A percentile compares a stretch with the other conserved stretches of the same genome.
Evolutionary conservation across 202 grass and related monocot genomes (phyloP).

Genomic region (Dendrocalamus latiflorus): DNA sequence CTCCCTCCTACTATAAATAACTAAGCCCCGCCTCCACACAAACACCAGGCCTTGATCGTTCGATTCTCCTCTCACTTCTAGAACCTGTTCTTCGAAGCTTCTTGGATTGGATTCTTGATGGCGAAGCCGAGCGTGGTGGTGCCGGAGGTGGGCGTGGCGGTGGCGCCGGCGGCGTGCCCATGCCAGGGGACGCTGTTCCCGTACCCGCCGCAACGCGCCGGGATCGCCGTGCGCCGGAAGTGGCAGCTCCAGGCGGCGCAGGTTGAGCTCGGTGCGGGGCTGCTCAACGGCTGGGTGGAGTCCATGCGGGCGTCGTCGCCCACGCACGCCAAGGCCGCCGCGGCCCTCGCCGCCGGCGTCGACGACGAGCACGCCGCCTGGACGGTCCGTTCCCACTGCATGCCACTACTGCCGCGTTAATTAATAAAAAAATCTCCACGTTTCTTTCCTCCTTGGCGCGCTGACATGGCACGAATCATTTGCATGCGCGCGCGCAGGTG

Average conservation of each 20-base stretch:
- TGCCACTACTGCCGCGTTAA: background rate
- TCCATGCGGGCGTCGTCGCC: constrained; percentile 93
- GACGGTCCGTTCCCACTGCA: constrained; percentile 37
- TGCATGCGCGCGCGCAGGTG: constrained; percentile 15
- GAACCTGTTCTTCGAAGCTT: background rate
- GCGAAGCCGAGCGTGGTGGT: constrained; percentile 64
- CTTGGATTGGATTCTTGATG: constrained; percentile 10
- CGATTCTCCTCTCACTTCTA: background rate
- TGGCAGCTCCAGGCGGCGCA: constrained; percentile 37
- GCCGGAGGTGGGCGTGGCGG: constrained; percentile 54
- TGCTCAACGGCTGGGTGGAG: constrained; percentile 53
- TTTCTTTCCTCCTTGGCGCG: background rate
- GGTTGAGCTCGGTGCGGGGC: constrained; percentile 33
- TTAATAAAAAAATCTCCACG: background rate
- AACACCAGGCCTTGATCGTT: background rate
- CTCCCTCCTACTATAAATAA: constrained; percentile 35
- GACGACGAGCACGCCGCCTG: constrained; percentile 53
- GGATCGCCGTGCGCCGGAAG: constrained; percentile 48
- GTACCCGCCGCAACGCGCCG: constrained; percentile 43
- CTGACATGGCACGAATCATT: background rate
- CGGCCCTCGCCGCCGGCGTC: constrained; percentile 35
- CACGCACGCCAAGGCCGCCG: constrained; percentile 75
- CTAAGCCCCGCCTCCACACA: background rate
- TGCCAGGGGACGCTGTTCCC: constrained; percentile 32
- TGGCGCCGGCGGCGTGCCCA: constrained; percentile 32